These are phyloP conservation scores for Paspalum notatum DNA, from an alignment of 176 grass and related monocot genomes.

Conservation along the genomic window DNA sequence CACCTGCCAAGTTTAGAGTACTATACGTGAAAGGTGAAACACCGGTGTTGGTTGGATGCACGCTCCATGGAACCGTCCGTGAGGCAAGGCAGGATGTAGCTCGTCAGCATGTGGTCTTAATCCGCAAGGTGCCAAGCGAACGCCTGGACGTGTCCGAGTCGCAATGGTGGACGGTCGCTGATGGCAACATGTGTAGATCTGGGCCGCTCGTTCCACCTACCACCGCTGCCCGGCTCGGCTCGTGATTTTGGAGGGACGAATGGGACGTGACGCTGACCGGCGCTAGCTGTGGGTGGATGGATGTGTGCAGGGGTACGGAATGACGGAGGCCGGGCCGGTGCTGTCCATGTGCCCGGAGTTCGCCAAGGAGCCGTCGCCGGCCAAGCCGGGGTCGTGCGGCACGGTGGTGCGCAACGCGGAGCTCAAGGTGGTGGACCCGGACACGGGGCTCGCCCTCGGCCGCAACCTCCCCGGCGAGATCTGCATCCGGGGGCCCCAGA, in stretches of 20 bases:
- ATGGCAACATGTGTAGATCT: not conserved
- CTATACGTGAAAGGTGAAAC: too few species aligned
- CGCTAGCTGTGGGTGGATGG: not conserved
- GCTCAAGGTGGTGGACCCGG: slow-evolving; percentile 86
- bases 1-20: too few species aligned
- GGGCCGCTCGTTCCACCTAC: slow-evolving; percentile 32
- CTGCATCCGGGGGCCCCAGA: slow-evolving; percentile 94
- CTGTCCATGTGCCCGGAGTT: slow-evolving; percentile 93
- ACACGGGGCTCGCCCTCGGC: slow-evolving; percentile 71
- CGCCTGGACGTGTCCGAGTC: too few species aligned
- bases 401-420: slow-evolving; percentile 88
- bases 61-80: too few species aligned
- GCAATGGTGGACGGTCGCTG: too few species aligned
- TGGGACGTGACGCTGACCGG: not conserved
- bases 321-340: slow-evolving; percentile 97
- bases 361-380: slow-evolving; percentile 68
- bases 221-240: not conserved
- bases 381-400: slow-evolving; percentile 81
- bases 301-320: slow-evolving; percentile 74
- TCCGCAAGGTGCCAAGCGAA: too few species aligned
- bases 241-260: not conserved
- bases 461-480: slow-evolving; percentile 85
- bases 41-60: too few species aligned
- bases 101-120: too few species aligned
- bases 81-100: too few species aligned